Conservation (phyloP, 441 rosid species). For the Erysimum pusillum region DNA sequence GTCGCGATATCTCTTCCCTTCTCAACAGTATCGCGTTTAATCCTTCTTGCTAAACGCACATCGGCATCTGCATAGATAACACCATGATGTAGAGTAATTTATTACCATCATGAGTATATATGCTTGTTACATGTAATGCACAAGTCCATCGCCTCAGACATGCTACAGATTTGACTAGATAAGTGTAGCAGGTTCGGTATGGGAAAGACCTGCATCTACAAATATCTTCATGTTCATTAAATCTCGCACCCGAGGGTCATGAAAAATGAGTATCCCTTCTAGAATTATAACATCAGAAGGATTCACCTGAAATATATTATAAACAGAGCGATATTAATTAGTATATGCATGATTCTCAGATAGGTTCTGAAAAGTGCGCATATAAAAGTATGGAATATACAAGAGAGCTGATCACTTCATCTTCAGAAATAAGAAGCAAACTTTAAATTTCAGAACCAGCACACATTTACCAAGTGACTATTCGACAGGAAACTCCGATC, state of each 20-base stretch:
- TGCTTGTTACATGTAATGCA: conserved; percentile 7
- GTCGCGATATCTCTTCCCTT: conserved; percentile 92
- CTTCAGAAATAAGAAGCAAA: not conserved
- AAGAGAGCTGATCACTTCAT: not conserved
- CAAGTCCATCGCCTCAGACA: not conserved
- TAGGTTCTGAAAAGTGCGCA: not conserved
- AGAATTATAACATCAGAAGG: conserved; percentile 94
- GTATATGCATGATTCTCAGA: conserved; percentile 3
- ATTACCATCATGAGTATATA: not conserved
- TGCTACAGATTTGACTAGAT: not conserved
- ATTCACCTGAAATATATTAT: conserved; percentile 70
- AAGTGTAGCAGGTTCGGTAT: not conserved
- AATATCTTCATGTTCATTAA: conserved; percentile 98
- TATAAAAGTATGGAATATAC: too few relatives aligned
- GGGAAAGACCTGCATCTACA: conserved; percentile 84
- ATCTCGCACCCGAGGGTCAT: conserved; percentile 89
- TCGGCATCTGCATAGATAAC: conserved; percentile 95
- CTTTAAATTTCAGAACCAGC: not conserved
- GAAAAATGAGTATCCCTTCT: conserved; percentile 95
- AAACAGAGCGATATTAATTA: conserved; percentile 9
- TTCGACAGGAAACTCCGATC: not conserved
- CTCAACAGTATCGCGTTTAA: conserved; percentile 92
- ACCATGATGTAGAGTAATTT: conserved; percentile 23
- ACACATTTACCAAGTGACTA: not conserved
- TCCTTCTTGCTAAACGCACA: conserved; percentile 98